Percentiles rank a stretch among this genome's conserved stretches.
Conservation (phyloP, 768 basidiomycete species). For the Strobilomyces echinocephalus region DNA sequence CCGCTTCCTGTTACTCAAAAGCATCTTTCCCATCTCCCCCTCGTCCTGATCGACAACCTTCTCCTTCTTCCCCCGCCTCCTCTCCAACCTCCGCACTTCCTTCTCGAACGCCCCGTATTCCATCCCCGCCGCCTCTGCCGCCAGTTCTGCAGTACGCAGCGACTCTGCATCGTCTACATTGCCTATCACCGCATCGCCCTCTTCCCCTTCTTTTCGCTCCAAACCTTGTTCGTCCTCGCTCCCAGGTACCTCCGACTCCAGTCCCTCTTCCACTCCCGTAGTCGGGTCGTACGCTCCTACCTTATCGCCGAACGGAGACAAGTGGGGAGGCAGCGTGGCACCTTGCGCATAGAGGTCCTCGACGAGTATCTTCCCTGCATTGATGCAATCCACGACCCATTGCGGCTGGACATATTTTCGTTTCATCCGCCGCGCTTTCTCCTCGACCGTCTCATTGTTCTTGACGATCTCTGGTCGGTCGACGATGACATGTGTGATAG, state of each 20-base stretch:
- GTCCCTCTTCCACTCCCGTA: slow-evolving; percentile 26
- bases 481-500: slow-evolving; percentile 92
- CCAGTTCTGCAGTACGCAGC: slow-evolving; percentile 82
- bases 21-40: slow-evolving; percentile 92
- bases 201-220: slow-evolving; percentile 19
- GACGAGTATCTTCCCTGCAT: slow-evolving; percentile 75
- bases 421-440: slow-evolving; percentile 57
- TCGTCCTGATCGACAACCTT: slow-evolving; percentile 43
- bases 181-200: slow-evolving; percentile 27
- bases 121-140: slow-evolving; percentile 83
- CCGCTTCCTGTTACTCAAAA: slow-evolving; percentile 93
- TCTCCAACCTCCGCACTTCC: slow-evolving; percentile 58
- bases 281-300: slow-evolving; percentile 74
- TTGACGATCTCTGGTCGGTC: slow-evolving; percentile 70
- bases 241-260: slow-evolving; percentile 27
- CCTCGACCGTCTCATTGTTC: slow-evolving; percentile 47
- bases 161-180: slow-evolving; percentile 55
- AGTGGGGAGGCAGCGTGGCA: slow-evolving; percentile 82
- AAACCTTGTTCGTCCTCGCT: slow-evolving; percentile 29
- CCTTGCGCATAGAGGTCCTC: slow-evolving; percentile 87
- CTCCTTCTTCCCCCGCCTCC: slow-evolving; percentile 32
- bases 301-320: slow-evolving; percentile 89
- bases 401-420: slow-evolving; percentile 94
- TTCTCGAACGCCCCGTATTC: slow-evolving; percentile 78
- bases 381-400: slow-evolving; percentile 96